These are phyloP conservation scores for Pyricularia pennisetigena DNA, from an alignment of 2,329 filamentous ascomycete genomes.

Conservation along the genomic window DNA sequence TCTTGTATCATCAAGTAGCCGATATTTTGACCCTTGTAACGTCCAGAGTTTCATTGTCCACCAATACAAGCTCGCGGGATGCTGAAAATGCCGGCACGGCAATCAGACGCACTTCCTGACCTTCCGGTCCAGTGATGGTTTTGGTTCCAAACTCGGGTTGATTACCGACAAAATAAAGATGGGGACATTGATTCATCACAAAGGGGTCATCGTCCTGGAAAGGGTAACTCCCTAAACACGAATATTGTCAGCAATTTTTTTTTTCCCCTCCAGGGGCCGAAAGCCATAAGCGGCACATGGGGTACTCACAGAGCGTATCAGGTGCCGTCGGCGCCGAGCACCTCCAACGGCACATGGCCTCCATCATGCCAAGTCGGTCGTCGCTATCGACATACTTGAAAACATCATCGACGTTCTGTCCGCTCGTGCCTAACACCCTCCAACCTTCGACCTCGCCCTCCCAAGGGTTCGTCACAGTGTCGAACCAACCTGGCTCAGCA, in stretches of 20 bases:
- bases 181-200: slow-evolving; percentile 74
- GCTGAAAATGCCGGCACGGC: slow-evolving; percentile 72
- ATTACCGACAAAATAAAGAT: slow-evolving; percentile 83
- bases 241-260: slow-evolving; percentile 1
- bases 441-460: slow-evolving; percentile 86
- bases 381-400: slow-evolving; percentile 80
- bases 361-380: slow-evolving; percentile 79
- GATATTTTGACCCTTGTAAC: slow-evolving; percentile 57
- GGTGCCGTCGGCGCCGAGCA: slow-evolving; percentile 88
- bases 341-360: slow-evolving; percentile 87
- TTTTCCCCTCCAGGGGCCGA: not conserved
- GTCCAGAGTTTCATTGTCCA: slow-evolving; percentile 80
- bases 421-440: slow-evolving; percentile 75
- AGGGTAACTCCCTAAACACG: slow-evolving; percentile 73
- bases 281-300: not conserved
- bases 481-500: slow-evolving; percentile 51
- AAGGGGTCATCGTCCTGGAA: slow-evolving; percentile 93
- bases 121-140: slow-evolving; percentile 54
- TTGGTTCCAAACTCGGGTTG: slow-evolving; percentile 70
- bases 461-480: slow-evolving; percentile 88
- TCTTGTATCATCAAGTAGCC: not conserved
- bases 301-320: slow-evolving; percentile 78
- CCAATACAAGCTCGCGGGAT: slow-evolving; percentile 68
- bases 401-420: slow-evolving; percentile 89
- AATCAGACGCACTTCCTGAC: slow-evolving; percentile 68